Percentiles rank a stretch among this genome's conserved stretches.
Conservation (phyloP, 495 filamentous ascomycete genomes). For the Xylaria scruposa region DNA sequence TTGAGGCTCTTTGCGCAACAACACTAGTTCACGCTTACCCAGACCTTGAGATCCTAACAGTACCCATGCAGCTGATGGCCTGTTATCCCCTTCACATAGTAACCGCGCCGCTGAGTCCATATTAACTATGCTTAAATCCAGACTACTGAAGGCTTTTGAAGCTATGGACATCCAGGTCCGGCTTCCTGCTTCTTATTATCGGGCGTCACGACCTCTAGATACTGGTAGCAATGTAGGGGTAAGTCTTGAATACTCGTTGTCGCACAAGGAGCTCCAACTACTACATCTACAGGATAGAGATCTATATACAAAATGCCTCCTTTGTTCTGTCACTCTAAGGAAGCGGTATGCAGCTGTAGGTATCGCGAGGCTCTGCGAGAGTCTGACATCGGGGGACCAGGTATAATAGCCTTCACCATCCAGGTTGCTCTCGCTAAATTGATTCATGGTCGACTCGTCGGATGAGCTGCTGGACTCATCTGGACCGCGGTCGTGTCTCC, state of each 20-base stretch:
- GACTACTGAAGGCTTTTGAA: background rate
- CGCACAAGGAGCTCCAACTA: no score
- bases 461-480: constrained; percentile 45
- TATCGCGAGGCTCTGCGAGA: no score
- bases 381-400: no score
- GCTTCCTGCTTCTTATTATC: background rate
- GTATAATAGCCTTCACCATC: no score
- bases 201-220: no score
- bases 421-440: background rate
- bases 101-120: no score
- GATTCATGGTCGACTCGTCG: constrained; percentile 33
- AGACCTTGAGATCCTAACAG: background rate
- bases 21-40: background rate
- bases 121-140: background rate
- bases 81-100: background rate
- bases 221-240: no score
- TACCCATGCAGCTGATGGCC: background rate
- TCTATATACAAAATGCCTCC: no score
- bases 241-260: no score
- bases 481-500: constrained; percentile 32
- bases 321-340: no score
- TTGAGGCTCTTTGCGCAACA: background rate
- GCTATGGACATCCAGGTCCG: background rate
- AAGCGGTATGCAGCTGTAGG: no score
- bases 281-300: no score